A percentile compares a stretch with the other conserved stretches of the same genome.
These are phyloP conservation scores for Gleditsia sinensis DNA, from an alignment of 306 rosid species.

Conservation along the genomic window DNA sequence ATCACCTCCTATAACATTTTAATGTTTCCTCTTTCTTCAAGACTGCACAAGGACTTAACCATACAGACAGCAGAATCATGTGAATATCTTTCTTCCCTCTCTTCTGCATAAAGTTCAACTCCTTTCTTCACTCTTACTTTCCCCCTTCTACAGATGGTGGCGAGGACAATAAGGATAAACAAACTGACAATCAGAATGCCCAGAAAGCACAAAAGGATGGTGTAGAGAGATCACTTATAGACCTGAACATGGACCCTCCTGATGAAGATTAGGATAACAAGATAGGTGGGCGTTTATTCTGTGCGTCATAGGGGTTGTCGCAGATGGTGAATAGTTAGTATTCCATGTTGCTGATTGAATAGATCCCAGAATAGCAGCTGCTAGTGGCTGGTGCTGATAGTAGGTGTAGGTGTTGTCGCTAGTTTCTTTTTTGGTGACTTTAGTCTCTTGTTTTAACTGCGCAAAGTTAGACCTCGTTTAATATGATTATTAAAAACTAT, in stretches of 20 bases:
- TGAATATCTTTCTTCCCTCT: not conserved
- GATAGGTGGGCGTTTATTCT: no score
- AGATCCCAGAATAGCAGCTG: not conserved
- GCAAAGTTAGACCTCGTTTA: not conserved
- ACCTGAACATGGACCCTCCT: slow-evolving; percentile 14
- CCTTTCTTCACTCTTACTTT: not conserved
- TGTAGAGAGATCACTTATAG: not conserved
- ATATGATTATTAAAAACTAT: no score
- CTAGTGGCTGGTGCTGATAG: not conserved
- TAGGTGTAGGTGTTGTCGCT: not conserved
- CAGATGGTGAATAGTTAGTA: not conserved
- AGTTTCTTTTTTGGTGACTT: no score
- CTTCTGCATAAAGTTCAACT: not conserved
- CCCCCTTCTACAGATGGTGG: not conserved
- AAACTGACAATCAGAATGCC: not conserved
- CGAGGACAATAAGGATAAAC: not conserved
- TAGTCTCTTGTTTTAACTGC: no score
- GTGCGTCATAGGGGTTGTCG: not conserved
- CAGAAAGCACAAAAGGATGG: not conserved
- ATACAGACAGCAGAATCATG: not conserved
- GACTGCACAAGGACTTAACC: slow-evolving; percentile 7
- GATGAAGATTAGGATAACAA: slow-evolving; percentile 1
- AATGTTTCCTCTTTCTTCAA: slow-evolving; percentile 36
- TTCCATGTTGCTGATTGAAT: not conserved
- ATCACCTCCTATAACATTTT: slow-evolving; percentile 30